Percentiles rank a stretch among this genome's conserved stretches.
Evolutionary conservation across 2,329 filamentous ascomycete genomes (phyloP).

Genomic region (Aspergillus cejpii): DNA sequence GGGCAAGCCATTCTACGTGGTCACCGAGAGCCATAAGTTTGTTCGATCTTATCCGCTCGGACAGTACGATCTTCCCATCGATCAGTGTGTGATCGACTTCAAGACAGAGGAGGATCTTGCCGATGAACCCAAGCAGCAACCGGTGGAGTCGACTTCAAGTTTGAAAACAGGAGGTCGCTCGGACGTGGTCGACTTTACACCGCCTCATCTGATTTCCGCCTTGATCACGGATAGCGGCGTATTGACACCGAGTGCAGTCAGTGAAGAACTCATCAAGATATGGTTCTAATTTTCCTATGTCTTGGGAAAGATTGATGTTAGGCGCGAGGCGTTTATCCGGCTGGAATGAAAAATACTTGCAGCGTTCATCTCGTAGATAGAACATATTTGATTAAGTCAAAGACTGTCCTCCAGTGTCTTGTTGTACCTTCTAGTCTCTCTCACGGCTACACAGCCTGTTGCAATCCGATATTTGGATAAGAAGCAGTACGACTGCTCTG

Average conservation of each 20-base stretch:
- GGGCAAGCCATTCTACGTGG: slow-evolving; percentile 78
- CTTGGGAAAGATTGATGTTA: slow-evolving; percentile 15
- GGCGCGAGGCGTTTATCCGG: slow-evolving; percentile 11
- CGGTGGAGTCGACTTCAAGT: slow-evolving; percentile 13
- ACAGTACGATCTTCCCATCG: slow-evolving; percentile 73
- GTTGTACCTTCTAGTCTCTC: too few relatives aligned
- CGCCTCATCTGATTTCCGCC: slow-evolving; percentile 56
- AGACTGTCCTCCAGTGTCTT: not conserved
- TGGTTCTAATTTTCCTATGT: slow-evolving; percentile 34
- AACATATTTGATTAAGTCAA: not conserved
- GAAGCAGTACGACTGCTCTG: too few relatives aligned
- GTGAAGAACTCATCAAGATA: slow-evolving; percentile 62
- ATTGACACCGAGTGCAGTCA: slow-evolving; percentile 57
- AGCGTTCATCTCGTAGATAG: slow-evolving; percentile 3
- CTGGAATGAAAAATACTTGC: slow-evolving; percentile 3
- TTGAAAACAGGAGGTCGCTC: slow-evolving; percentile 23
- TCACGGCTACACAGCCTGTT: too few relatives aligned
- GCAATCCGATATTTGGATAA: too few relatives aligned
- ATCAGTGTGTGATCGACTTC: slow-evolving; percentile 72
- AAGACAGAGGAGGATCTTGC: slow-evolving; percentile 49
- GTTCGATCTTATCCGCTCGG: slow-evolving; percentile 76
- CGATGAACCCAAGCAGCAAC: slow-evolving; percentile 42
- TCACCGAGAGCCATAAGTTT: slow-evolving; percentile 95
- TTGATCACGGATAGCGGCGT: slow-evolving; percentile 61
- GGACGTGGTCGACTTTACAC: slow-evolving; percentile 46